Evolutionary conservation across 202 grass and related monocot genomes (phyloP).

Genomic region (Zizania palustris): DNA sequence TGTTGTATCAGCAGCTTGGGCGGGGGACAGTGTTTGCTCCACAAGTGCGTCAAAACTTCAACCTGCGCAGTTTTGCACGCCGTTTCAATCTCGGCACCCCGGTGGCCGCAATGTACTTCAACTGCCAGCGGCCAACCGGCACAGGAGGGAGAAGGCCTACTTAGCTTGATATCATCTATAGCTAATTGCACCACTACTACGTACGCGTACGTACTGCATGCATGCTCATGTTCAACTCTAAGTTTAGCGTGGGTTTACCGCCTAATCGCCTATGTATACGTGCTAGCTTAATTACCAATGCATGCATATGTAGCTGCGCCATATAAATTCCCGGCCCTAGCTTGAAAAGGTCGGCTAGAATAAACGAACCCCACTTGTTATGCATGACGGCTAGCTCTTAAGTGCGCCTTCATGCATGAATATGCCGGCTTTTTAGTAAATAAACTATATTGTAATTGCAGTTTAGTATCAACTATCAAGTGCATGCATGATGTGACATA

Average conservation of each 20-base stretch:
- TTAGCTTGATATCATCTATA: neutral
- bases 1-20: constrained; percentile 65
- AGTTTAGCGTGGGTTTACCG: constrained; percentile 6
- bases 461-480: constrained; percentile 6
- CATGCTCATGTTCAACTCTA: neutral
- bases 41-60: constrained; percentile 69
- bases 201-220: too few species aligned
- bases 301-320: neutral
- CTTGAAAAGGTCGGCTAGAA: constrained; percentile 8
- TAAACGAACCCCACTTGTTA: constrained; percentile 4
- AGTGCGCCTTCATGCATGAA: constrained; percentile 32
- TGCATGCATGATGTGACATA: constrained; percentile 26
- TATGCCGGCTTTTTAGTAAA: constrained; percentile 24
- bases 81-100: constrained; percentile 62
- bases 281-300: neutral
- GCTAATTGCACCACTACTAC: too few species aligned
- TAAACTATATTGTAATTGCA: neutral
- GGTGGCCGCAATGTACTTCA: constrained; percentile 63
- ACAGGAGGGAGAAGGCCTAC: constrained; percentile 73
- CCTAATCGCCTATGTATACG: neutral
- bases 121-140: constrained; percentile 74
- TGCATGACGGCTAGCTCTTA: constrained; percentile 18
- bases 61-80: constrained; percentile 57
- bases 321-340: neutral
- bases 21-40: constrained; percentile 70